phyloP scores from a whole-genome alignment of 306 rosid species.

The Alnus glutinosa region DNA sequence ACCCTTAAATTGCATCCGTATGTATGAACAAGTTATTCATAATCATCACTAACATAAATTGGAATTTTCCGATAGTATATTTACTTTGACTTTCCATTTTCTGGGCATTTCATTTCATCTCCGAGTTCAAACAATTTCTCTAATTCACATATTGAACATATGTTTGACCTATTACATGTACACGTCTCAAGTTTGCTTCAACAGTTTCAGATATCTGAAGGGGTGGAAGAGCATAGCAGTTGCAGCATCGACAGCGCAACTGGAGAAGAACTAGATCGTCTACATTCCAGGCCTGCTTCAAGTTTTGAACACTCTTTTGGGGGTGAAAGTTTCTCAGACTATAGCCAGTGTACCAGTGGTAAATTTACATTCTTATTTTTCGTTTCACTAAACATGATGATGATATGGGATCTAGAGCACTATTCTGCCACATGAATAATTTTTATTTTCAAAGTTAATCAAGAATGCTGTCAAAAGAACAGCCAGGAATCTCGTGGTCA shows the following conservation, averaged over 20 bases:
- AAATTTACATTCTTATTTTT: constrained; percentile 30
- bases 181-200: constrained; percentile 16
- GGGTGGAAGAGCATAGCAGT: constrained; percentile 45
- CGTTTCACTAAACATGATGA: constrained; percentile 20
- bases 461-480: neutral
- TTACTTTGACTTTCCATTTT: neutral
- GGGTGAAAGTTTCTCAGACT: constrained; percentile 48
- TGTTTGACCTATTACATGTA: constrained; percentile 6
- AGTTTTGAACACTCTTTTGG: constrained; percentile 37
- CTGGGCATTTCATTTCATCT: constrained; percentile 1
- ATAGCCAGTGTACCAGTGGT: constrained; percentile 61
- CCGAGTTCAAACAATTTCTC: neutral
- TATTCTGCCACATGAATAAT: neutral
- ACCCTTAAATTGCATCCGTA: neutral
- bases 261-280: constrained; percentile 36
- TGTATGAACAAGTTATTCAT: neutral
- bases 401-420: constrained; percentile 10
- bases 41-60: neutral
- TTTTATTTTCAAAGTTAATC: neutral
- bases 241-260: constrained; percentile 45
- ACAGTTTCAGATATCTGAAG: constrained; percentile 60
- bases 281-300: constrained; percentile 25
- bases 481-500: constrained; percentile 1
- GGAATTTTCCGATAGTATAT: neutral
- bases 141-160: constrained; percentile 3